Evolutionary conservation across 73 alveolate species (phyloP).

Genomic region (Symbiodinium pilosum): DNA sequence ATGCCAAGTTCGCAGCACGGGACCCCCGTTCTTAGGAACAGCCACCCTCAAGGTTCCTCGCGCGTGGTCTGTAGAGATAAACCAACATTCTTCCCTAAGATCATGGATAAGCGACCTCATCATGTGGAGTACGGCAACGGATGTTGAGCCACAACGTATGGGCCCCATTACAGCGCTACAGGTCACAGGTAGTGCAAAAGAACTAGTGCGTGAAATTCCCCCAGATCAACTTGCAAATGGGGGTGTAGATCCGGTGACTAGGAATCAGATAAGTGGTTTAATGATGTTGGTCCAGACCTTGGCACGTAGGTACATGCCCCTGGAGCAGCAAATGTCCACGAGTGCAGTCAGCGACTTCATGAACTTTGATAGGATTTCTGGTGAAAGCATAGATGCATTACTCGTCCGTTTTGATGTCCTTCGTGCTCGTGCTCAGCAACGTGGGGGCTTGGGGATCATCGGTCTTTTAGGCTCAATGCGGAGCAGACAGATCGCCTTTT

Average conservation of each 20-base stretch:
- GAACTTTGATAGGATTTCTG: background rate
- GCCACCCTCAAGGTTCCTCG: conserved; percentile 46
- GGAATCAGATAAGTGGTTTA: conserved; percentile 17
- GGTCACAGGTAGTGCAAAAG: conserved; percentile 24
- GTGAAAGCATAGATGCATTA: background rate
- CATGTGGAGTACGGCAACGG: conserved; percentile 8
- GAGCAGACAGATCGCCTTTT: background rate
- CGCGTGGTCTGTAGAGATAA: background rate
- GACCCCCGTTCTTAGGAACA: conserved; percentile 23
- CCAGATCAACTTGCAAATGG: background rate
- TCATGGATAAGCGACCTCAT: conserved; percentile 2
- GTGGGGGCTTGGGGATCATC: background rate
- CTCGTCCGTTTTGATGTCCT: conserved; percentile 38
- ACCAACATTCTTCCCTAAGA: background rate
- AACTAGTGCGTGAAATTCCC: background rate
- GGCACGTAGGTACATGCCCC: background rate
- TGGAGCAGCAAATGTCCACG: background rate
- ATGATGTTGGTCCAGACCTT: background rate
- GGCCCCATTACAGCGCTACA: conserved; percentile 6
- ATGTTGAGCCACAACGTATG: background rate
- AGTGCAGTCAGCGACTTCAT: conserved; percentile 10
- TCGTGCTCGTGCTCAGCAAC: background rate
- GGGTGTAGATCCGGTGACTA: background rate
- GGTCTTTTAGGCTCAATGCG: background rate
- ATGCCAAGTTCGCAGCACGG: background rate